Evolutionary conservation across 2,329 filamentous ascomycete species (phyloP), one percentile per base, ranked within the genome.

Genomic region (Fusarium dlaminii): DNA sequence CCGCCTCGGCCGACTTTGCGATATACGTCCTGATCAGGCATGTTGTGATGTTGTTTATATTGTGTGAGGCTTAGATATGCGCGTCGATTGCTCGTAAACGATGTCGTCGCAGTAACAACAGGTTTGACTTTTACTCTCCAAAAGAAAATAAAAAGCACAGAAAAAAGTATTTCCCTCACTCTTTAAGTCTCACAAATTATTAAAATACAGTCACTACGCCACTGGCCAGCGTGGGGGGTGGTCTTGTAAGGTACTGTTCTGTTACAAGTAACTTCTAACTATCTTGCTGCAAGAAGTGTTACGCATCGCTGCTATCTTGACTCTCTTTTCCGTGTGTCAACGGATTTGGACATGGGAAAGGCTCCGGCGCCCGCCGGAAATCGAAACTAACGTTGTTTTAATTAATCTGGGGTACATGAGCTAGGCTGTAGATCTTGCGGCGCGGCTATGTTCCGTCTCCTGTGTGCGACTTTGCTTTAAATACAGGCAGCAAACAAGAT

Each of bases 1-100:
- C 90, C 90, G 61, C 90, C 90, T 55, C 90, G 88, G 63, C 90
- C 90, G 46, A 87, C 84, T 66, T 85, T 85, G 73, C 84, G 84
- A 73, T 87, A 87, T 57, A 83, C 83, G 75, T 87, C 87, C 66
- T 79, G 75, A 42, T 80, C 76, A 62, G 74, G 65, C 42, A 79
- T 79, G 30, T 58, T 66, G 45, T 63, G 54, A 34, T 49, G 51
- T 58, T 55, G 27, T 39, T 54, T 52, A 18, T 43, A 40, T 32
- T 20, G 37, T 22, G 29, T 29, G 40, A 37, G 29, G 27, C 30
- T 22, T 30, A 63, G 27, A 58, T 43, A n/a, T 12, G 18, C 29
- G 55, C 7, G 40, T 18, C 17, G 18, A 29, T 13, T 49, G 17
- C 24, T 18, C 14, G 30, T 29, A 18, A 48, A n/a, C 37, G 46